phyloP scores from a whole-genome alignment of 2,329 filamentous ascomycete genomes.

The Tricladium varicosporioides region DNA sequence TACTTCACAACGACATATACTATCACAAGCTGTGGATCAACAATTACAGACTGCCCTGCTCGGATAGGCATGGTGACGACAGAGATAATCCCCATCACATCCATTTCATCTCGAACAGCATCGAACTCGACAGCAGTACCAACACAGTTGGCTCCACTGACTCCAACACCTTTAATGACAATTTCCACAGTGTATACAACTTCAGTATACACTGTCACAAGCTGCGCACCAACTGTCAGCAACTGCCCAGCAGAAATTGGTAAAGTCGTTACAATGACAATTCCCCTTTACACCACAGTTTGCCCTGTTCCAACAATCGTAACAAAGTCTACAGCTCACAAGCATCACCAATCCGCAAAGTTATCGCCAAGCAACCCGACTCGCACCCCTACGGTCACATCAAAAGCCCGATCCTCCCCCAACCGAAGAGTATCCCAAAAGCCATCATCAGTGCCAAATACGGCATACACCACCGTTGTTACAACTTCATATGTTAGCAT shows the following conservation, averaged over 20 bases:
- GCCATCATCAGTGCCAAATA: background rate
- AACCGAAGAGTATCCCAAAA: too few relatives aligned
- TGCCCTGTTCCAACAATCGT: constrained; percentile 22
- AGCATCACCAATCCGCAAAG: too few relatives aligned
- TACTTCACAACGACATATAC: background rate
- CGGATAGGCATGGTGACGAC: background rate
- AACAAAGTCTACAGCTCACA: background rate
- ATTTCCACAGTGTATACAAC: constrained; percentile 28
- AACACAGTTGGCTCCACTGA: background rate
- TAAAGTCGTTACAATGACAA: constrained; percentile 26
- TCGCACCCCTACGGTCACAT: background rate
- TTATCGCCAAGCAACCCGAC: background rate
- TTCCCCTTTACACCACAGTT: constrained; percentile 27
- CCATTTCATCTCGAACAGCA: background rate
- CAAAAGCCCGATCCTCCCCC: background rate
- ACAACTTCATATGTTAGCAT: background rate
- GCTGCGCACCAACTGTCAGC: constrained; percentile 26
- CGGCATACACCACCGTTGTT: background rate
- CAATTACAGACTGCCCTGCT: background rate
- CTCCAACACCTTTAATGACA: constrained; percentile 7
- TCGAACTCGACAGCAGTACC: background rate
- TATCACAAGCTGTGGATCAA: background rate
- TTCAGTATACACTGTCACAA: constrained; percentile 25
- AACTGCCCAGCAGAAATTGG: constrained; percentile 25
- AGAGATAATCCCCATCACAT: background rate